phyloP scores from a whole-genome alignment of 2,329 filamentous ascomycete species.

The Pseudogymnoascus sp. region DNA sequence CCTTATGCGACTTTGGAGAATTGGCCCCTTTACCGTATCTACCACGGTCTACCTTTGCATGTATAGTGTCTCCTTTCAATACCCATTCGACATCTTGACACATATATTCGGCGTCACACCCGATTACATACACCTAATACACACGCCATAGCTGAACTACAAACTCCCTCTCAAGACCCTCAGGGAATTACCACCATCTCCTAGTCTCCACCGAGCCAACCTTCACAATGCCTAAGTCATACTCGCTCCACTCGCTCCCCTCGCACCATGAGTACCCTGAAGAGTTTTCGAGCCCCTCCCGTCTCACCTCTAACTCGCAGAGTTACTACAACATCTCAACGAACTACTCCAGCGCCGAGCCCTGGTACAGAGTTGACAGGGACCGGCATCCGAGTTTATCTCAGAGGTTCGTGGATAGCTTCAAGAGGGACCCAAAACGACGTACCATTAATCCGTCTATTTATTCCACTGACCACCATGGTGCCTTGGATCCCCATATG shows the following conservation, averaged over 20 bases:
- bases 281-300: not conserved
- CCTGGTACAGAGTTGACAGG: not conserved
- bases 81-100: no score
- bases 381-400: not conserved
- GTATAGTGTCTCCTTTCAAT: no score
- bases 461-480: slow-evolving; percentile 23
- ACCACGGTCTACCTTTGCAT: no score
- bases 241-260: not conserved
- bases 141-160: no score
- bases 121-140: no score
- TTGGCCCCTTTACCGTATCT: no score
- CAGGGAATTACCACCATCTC: no score
- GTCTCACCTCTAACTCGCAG: not conserved
- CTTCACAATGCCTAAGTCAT: not conserved
- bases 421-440: slow-evolving; percentile 33
- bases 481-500: slow-evolving; percentile 55
- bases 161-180: no score
- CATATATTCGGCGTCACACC: no score
- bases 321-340: not conserved
- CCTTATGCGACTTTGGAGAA: no score
- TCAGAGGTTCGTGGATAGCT: slow-evolving; percentile 17
- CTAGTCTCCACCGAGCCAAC: not conserved
- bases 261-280: not conserved
- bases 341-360: not conserved
- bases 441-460: not conserved